These are phyloP conservation scores for Neopestalotiopsis rosae DNA, from an alignment of 2,329 filamentous ascomycete species.

Conservation along the genomic window DNA sequence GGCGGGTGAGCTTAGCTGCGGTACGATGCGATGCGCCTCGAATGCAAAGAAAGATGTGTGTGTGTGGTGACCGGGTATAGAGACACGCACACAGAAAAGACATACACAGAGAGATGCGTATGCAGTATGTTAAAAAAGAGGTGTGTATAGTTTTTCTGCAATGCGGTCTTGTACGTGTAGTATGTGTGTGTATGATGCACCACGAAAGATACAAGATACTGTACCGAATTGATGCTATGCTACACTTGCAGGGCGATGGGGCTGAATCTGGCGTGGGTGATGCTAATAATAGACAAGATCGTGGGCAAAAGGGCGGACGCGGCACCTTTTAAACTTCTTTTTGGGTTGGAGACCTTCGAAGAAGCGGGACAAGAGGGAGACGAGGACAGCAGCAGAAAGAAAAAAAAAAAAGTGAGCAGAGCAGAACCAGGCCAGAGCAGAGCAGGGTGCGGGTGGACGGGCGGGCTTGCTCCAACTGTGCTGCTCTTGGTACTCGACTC, in stretches of 20 bases:
- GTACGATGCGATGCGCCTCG: slow-evolving; percentile 1
- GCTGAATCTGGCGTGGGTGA: slow-evolving; percentile 56
- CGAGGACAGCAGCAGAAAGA: background rate
- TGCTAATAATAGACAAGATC: slow-evolving; percentile 59
- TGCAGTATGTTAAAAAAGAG: background rate
- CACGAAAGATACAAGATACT: slow-evolving; percentile 16
- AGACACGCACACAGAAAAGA: slow-evolving; percentile 22
- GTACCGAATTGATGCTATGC: slow-evolving; percentile 13
- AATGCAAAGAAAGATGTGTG: background rate
- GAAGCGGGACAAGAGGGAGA: slow-evolving; percentile 28
- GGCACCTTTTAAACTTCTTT: slow-evolving; percentile 38
- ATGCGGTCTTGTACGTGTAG: background rate
- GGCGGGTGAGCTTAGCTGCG: background rate
- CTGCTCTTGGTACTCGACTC: background rate
- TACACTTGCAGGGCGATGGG: slow-evolving; percentile 46
- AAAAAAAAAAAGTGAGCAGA: slow-evolving; percentile 6
- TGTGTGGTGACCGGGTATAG: slow-evolving; percentile 25
- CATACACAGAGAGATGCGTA: background rate
- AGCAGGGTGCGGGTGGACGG: slow-evolving; percentile 19
- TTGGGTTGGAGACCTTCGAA: slow-evolving; percentile 13
- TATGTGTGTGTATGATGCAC: slow-evolving; percentile 26
- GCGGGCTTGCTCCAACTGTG: background rate
- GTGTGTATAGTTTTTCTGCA: slow-evolving; percentile 2
- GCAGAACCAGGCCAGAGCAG: background rate
- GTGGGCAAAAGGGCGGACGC: slow-evolving; percentile 31